These are phyloP conservation scores for Graphiopsis chlorocephala DNA, from an alignment of 2,329 filamentous ascomycete genomes.

Conservation along the genomic window DNA sequence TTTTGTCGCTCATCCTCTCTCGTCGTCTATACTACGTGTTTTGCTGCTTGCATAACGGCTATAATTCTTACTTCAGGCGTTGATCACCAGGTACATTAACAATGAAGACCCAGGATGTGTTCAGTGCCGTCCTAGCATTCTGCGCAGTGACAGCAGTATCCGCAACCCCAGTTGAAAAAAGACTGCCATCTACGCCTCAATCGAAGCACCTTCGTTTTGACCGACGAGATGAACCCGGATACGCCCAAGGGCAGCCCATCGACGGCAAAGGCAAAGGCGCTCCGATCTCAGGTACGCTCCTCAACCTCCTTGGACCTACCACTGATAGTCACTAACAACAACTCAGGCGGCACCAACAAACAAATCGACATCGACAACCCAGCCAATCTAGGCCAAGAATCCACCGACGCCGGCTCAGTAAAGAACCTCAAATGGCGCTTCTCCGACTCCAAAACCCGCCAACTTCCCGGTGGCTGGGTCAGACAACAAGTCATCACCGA, in stretches of 20 bases:
- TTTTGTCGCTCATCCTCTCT: background rate
- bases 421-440: slow-evolving; percentile 66
- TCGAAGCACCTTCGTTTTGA: slow-evolving; percentile 24
- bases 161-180: background rate
- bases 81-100: background rate
- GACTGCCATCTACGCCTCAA: slow-evolving; percentile 10
- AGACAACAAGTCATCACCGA: slow-evolving; percentile 66
- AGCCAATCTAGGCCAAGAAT: slow-evolving; percentile 59
- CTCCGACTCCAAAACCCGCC: slow-evolving; percentile 62
- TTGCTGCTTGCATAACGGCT: no score
- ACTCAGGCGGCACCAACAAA: slow-evolving; percentile 61
- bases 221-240: slow-evolving; percentile 33
- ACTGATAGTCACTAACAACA: slow-evolving; percentile 10
- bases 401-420: slow-evolving; percentile 62
- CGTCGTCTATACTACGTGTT: background rate
- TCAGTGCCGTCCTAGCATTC: background rate
- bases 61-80: background rate
- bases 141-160: background rate
- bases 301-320: background rate
- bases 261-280: slow-evolving; percentile 58
- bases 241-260: slow-evolving; percentile 55
- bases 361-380: slow-evolving; percentile 62
- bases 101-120: background rate
- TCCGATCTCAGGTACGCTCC: slow-evolving; percentile 53
- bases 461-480: slow-evolving; percentile 64